These are phyloP conservation scores for Chlorella sp. DNA, from an alignment of 139 green algal species.

Conservation along the genomic window DNA sequence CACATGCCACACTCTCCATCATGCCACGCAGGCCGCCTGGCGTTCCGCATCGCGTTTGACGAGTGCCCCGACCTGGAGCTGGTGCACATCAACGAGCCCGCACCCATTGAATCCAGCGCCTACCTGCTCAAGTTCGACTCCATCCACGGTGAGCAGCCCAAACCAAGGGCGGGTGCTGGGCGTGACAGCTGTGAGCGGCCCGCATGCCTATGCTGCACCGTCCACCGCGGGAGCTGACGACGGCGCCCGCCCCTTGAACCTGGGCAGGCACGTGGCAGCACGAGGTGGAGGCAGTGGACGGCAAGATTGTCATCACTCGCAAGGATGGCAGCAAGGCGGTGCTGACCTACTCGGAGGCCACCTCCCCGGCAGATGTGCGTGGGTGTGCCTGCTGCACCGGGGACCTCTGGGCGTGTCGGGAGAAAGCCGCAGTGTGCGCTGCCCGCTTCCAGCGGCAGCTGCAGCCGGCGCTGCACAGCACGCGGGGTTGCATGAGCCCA, in stretches of 20 bases:
- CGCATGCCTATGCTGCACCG: no score
- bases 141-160: constrained; percentile 63
- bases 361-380: constrained; percentile 38
- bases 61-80: constrained; percentile 54
- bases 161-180: no score
- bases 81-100: constrained; percentile 85
- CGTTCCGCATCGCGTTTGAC: constrained; percentile 59
- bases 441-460: no score
- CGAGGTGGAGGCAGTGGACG: constrained; percentile 56
- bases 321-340: constrained; percentile 40
- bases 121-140: constrained; percentile 90
- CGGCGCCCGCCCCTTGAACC: no score
- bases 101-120: constrained; percentile 65
- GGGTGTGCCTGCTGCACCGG: neutral
- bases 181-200: no score
- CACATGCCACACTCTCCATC: no score
- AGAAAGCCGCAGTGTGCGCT: no score
- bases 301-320: constrained; percentile 59
- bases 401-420: no score
- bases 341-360: constrained; percentile 61
- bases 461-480: no score
- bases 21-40: constrained; percentile 62
- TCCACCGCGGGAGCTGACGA: no score
- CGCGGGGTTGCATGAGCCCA: no score
- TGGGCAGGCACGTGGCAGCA: constrained; percentile 58